These are phyloP conservation scores for Neurospora tetrasperma DNA, from an alignment of 495 filamentous ascomycete genomes.

Conservation along the genomic window DNA sequence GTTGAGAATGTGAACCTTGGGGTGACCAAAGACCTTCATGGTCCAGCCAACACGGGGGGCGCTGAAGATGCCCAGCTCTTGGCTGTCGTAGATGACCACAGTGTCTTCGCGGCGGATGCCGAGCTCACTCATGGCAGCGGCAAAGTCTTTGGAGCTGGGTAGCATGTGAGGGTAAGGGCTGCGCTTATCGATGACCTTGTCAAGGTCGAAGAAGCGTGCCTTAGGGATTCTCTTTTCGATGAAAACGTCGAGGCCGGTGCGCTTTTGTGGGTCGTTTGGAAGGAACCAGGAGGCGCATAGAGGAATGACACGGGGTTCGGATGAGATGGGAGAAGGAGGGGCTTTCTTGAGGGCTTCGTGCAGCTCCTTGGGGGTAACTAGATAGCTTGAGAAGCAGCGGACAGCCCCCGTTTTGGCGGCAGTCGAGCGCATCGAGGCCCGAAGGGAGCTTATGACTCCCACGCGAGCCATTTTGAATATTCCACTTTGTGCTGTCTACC, in stretches of 20 bases:
- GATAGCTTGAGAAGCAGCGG: conserved; percentile 60
- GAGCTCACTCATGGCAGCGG: conserved; percentile 74
- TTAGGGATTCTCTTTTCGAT: conserved; percentile 66
- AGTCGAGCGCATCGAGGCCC: conserved; percentile 14
- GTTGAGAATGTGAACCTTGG: conserved; percentile 82
- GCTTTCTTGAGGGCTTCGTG: conserved; percentile 67
- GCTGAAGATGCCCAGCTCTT: conserved; percentile 84
- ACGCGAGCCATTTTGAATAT: conserved; percentile 28
- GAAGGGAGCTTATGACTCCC: conserved; percentile 25
- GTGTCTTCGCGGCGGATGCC: conserved; percentile 80
- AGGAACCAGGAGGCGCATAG: conserved; percentile 93
- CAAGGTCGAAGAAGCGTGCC: conserved; percentile 94
- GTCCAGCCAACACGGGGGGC: conserved; percentile 93
- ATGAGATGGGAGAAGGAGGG: conserved; percentile 59
- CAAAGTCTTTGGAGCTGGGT: conserved; percentile 67
- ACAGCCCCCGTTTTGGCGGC: conserved; percentile 5
- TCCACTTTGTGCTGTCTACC: conserved; percentile 2
- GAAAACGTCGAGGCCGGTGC: conserved; percentile 70
- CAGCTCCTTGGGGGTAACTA: conserved; percentile 78
- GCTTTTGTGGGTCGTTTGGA: conserved; percentile 64
- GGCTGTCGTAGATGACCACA: conserved; percentile 85
- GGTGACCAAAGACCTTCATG: conserved; percentile 78
- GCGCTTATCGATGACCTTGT: conserved; percentile 74
- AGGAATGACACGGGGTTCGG: conserved; percentile 70
- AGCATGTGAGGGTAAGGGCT: conserved; percentile 97